Evolutionary conservation across 805 yeast species (phyloP).

Genomic region (Ogataea chonburiensis): DNA sequence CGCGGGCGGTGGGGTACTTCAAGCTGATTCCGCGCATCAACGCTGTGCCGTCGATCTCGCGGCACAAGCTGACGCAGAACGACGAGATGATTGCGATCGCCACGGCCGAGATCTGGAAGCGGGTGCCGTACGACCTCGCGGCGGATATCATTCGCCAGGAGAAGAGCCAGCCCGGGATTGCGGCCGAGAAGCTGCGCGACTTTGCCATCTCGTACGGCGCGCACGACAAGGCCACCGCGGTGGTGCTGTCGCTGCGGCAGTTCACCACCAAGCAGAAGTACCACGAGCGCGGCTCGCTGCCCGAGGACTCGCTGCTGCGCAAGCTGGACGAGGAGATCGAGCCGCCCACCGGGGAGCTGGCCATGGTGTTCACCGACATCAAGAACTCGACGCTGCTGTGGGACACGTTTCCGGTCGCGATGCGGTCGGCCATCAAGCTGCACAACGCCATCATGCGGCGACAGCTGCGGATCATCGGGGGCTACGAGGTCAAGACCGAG

Average conservation of each 20-base stretch:
- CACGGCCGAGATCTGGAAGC: slow-evolving; percentile 82
- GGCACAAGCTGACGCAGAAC: slow-evolving; percentile 56
- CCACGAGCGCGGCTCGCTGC: slow-evolving; percentile 44
- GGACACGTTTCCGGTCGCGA: slow-evolving; percentile 90
- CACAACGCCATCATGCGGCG: slow-evolving; percentile 95
- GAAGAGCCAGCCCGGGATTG: slow-evolving; percentile 78
- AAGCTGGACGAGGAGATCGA: slow-evolving; percentile 86
- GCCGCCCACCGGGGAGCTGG: slow-evolving; percentile 92
- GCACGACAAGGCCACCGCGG: slow-evolving; percentile 70
- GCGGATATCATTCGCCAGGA: slow-evolving; percentile 87
- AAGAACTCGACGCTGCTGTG: slow-evolving; percentile 90
- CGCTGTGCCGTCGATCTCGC: slow-evolving; percentile 79
- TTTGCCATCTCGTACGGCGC: slow-evolving; percentile 93
- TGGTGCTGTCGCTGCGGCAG: slow-evolving; percentile 71
- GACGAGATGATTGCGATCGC: slow-evolving; percentile 87
- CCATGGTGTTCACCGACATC: slow-evolving; percentile 96
- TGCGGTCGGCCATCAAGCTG: slow-evolving; percentile 94
- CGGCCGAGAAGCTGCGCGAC: slow-evolving; percentile 91
- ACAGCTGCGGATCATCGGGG: slow-evolving; percentile 87
- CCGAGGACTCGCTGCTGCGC: slow-evolving; percentile 76
- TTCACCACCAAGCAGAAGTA: slow-evolving; percentile 37
- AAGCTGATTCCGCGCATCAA: slow-evolving; percentile 83
- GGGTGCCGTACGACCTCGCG: slow-evolving; percentile 76
- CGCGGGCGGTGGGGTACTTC: slow-evolving; percentile 91
- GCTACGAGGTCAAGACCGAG: slow-evolving; percentile 97